Evolutionary conservation across 2,329 filamentous ascomycete genomes (phyloP), one percentile per base, ranked within the genome.

Genomic region (Sporothrix inflata): DNA sequence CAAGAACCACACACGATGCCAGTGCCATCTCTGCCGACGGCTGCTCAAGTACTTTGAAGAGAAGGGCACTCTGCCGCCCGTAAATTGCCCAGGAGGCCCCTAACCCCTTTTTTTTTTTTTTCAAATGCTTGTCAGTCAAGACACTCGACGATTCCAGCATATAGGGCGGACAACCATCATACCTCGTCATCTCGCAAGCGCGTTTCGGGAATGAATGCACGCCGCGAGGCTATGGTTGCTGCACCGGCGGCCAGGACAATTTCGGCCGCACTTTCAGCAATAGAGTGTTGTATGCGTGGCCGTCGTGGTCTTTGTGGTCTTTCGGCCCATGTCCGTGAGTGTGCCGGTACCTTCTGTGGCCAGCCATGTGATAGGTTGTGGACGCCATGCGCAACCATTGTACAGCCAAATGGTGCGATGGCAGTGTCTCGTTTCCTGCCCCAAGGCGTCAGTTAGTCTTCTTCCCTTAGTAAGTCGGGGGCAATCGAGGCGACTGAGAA

Each of bases 21-120:
- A 82, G 77, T 77, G 82, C 79, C 34, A 80, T 57, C 19, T 74
- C 74, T 9, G 80, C 78, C n/a, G 79, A 77, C 14, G 79, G 80
- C 42, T 79, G 76, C 40, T 79, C 73, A 38, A 79, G 60, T 19
- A 14, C 21, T 30, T 55, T 55, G 12, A 30, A 55, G 14, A 55
- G 51, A 7, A 55, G 27, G 12, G 27, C 14, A 30, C 51, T 55
- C 51, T 30, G 30, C 16, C 24, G 51, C 51, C 24, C 24, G 12
- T 27, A 55, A 21, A 55, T 27, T 14, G 19, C 16, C 30, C 55
- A 38, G 55, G 27, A 38, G 55, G 27, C 30, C 16, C 30, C n/a
- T 19, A 1, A 27, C 27, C 30, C 14, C 30, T 60, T 4, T 19
- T 34, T 38, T 60, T 5, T 16, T 60, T 4, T 19, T 34, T 38